phyloP scores from a whole-genome alignment of 495 filamentous ascomycete genomes.

The Penicillium steckii region DNA sequence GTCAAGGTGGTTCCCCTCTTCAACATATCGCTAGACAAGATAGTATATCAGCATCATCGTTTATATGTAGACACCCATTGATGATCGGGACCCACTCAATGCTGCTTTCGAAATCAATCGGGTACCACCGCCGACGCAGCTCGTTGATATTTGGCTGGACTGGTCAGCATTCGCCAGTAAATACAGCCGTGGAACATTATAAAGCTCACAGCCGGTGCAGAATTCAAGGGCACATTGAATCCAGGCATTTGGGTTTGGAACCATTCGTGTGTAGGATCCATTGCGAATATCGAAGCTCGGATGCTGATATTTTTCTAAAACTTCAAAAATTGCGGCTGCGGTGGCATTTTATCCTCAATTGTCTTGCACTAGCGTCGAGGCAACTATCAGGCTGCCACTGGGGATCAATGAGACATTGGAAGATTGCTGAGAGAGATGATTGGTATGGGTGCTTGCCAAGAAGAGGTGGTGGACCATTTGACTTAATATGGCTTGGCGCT shows the following conservation, averaged over 20 bases:
- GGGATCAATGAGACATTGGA: neutral
- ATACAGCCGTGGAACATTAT: neutral
- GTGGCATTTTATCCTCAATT: neutral
- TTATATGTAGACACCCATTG: neutral
- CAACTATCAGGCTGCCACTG: neutral
- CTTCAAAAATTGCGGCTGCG: neutral
- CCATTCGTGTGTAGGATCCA: neutral
- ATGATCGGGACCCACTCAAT: neutral
- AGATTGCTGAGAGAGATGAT: neutral
- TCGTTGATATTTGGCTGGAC: neutral
- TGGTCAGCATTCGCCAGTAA: neutral
- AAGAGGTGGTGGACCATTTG: neutral
- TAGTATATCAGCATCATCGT: neutral
- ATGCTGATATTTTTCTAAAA: neutral
- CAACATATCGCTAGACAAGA: neutral
- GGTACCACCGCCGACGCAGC: neutral
- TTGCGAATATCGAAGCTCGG: neutral
- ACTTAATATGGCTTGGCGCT: neutral
- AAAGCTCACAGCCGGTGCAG: neutral
- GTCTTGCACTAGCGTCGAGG: neutral
- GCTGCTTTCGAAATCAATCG: neutral
- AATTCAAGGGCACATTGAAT: conserved; percentile 9
- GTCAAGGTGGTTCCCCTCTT: neutral
- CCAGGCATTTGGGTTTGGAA: conserved; percentile 10
- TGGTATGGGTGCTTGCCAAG: neutral